Base-by-base conservation (phyloP, 2,329 filamentous ascomycete species). In the Didymellaceae sp. region DNA sequence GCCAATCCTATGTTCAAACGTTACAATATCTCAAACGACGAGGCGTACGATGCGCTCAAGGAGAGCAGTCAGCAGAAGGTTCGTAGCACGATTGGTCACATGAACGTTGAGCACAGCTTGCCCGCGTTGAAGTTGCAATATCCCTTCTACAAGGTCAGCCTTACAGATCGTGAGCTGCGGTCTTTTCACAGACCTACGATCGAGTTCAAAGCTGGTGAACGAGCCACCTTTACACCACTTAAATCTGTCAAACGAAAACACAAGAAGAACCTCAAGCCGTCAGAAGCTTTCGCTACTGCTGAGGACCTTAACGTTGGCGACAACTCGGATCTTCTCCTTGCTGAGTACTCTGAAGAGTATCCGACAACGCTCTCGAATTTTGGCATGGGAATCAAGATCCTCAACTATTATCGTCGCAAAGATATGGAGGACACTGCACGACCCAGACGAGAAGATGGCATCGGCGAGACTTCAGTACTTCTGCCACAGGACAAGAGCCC, bases 51-150 rank as follows among this genome's bases (percentile, higher is more conserved):
- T 67, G 85, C 91, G 53, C 83, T 99, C 34, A 97, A 97, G 74
- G 91, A 96, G 73, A 97, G 97, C 67, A 92, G 96, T 67, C 91
- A 96, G 75, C 91, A 90, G 80, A 97, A 96, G 74, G 90, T 99
- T 54, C 86, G 94, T 60, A 94, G 91, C 43, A 96, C 91, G 1
- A 84, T 99, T 54, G 91, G 91, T 35, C 93, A 92, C 67, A 85
- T 96, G 55, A 86, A 89, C n/a, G 87, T 99, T 32, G 94, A 99
- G 71, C 94, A 99, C 76, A 92, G 90, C 72, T 81, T 96, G 79
- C 93, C 94, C 13, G 94, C 94, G 9, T 80, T 93, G 66, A 92
- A 93, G 67, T 78, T 99, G 31, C 90, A 95, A 56, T 97, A 90
- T 84, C 94, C 94, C 30, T 97, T 96, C 79, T 99, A 97, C 78